Evolutionary conservation across 2,329 filamentous ascomycete species (phyloP), one percentile per base, ranked within the genome.

Genomic region (Ceratocystis ficicola): DNA sequence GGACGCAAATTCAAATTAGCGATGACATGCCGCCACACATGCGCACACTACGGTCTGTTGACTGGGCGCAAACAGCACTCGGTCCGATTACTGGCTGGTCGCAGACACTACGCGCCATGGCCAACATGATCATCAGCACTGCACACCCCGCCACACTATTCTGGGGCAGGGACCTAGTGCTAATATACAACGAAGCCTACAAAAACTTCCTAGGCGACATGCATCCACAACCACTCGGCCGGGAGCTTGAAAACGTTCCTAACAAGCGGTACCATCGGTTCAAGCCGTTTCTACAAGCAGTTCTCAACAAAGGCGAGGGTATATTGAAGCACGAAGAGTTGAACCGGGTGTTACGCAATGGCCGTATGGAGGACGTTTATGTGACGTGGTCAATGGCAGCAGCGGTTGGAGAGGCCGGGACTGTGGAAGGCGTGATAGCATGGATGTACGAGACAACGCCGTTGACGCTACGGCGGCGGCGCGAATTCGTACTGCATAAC

Each of bases 311-410:
- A 3, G 90, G 89, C 0, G 86, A 91, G 75, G 87, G 89, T 0
- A 90, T 86, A 0, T 89, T 92, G 87, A 93, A 91, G 73, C 86
- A 92, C 69, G 89, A 94, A 70, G 88, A 93, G 69, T 84, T 84
- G 66, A 77, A 93, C 1, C 90, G 91, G 71, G 81, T 94, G 41
- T 78, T 81, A 60, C 83, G 89, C 6, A 83, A 84, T 69, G 83
- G 85, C 1, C 90, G 83, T 68, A 75, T 90, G 1, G 88, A 95
- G 73, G 89, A 94, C 72, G 85, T 87, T 0, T 93, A 89, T 72
- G 93, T 93, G 73, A 89, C 86, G 12, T 93, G 88, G 88, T 88
- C 85, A 1, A 85, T 93, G 52, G 86, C 93, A 30, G 89, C 89
- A 0, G 79, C 93, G 68, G 82, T 93, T 1, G 89, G 88, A 2